Percentiles rank a stretch among this genome's conserved stretches.
Evolutionary conservation across 257 asterid species (phyloP).

Genomic region (Pogostemon cablin): DNA sequence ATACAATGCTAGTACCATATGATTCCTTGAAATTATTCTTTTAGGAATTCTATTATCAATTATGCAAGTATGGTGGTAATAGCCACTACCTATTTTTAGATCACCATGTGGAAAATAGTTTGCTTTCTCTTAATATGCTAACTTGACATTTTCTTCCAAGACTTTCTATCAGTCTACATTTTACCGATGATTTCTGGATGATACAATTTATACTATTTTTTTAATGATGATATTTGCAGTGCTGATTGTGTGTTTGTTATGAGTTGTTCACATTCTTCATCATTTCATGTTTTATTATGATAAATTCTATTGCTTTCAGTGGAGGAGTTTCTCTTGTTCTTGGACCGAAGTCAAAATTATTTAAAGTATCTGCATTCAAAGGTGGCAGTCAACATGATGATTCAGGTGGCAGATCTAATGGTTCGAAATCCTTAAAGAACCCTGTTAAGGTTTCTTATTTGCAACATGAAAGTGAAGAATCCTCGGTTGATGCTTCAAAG

Average conservation of each 20-base stretch:
- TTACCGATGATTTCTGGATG: conserved; percentile 8
- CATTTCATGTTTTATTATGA: conserved; percentile 28
- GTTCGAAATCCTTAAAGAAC: conserved; percentile 60
- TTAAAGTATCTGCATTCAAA: conserved; percentile 80
- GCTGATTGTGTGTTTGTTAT: conserved; percentile 3
- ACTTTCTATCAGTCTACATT: conserved; percentile 1
- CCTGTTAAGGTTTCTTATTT: conserved; percentile 65
- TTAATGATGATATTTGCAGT: neutral
- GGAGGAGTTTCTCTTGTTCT: conserved; percentile 51
- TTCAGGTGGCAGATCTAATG: conserved; percentile 58
- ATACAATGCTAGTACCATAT: neutral
- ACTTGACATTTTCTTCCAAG: neutral
- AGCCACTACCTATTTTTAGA: neutral
- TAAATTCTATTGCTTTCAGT: conserved; percentile 48
- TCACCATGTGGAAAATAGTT: conserved; percentile 1
- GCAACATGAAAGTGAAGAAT: conserved; percentile 67
- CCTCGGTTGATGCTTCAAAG: conserved; percentile 58
- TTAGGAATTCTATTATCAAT: neutral
- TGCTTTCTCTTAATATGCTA: neutral
- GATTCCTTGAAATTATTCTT: neutral
- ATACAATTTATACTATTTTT: neutral
- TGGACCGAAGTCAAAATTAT: conserved; percentile 56
- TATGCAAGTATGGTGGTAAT: neutral
- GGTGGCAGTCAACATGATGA: conserved; percentile 65
- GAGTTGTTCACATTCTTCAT: conserved; percentile 11